Evolutionary conservation across 768 basidiomycete genomes (phyloP), one percentile per base, ranked within the genome.

Genomic region (Suillus brevipes): DNA sequence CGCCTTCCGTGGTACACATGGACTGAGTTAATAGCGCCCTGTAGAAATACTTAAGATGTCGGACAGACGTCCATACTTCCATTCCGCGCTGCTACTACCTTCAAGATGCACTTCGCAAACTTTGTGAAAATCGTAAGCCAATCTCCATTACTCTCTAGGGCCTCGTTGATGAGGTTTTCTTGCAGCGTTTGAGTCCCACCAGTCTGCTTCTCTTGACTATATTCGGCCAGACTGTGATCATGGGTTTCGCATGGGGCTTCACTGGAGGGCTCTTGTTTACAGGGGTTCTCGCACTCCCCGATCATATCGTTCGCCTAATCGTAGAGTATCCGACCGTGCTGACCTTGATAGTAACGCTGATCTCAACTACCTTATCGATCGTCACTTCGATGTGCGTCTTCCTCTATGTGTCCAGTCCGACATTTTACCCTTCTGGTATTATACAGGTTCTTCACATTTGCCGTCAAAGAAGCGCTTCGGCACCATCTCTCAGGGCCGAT

Each of bases 231-330:
- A 58, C 57, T 10, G 25, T 58, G 18, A 40, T 58, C 23, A 18
- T 58, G 16, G 57, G 57, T 18, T 58, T 58, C 18, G 38, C 57
- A 18, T 58, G 57, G 57, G 57, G 57, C 25, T 58, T 58, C 10
- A 25, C 37, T 0, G 57, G 57, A 58, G 57, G 25, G 6, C 25
- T 58, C 9, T 40, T 58, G 23, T 40, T 28, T 18, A 16, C 20
- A 42, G 25, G 2, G 1, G 40, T 42, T 31, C 18, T 59, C 25
- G 25, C 58, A 31, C 40, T 59, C 20, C 58, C 25, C 20, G 58
- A 59, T 42, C 18, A n/a, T 12, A 10, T 40, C 5, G 57, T 28
- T 28, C 25, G 10, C 40, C 25, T 58, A 1, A 59, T 59, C 18
- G 18, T n/a, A 20, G 25, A 28, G 25, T 4, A 42, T 20, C 58